Conservation (phyloP, 108 stramenopile genomes). For the Pseudonitzschia pungens region DNA sequence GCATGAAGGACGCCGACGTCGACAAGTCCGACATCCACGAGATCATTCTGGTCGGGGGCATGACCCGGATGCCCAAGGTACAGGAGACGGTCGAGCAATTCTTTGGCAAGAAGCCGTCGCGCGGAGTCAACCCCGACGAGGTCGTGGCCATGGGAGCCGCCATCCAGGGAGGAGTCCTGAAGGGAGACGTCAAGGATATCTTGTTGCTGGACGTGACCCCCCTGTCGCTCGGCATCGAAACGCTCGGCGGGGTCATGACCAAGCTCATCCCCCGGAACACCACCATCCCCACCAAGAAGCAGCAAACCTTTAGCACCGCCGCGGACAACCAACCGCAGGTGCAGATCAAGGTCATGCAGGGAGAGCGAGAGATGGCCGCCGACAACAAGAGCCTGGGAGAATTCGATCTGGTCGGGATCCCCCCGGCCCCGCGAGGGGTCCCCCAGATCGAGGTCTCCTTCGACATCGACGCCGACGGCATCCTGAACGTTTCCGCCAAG, state of each 20-base stretch:
- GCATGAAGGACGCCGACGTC: conserved; percentile 94
- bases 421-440: conserved; percentile 98
- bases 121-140: conserved; percentile 99
- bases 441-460: conserved; percentile 99
- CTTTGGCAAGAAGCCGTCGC: conserved; percentile 88
- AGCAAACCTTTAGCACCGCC: conserved; percentile 98
- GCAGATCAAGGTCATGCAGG: conserved; percentile 97
- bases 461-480: conserved; percentile 99
- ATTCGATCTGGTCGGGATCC: conserved; percentile 99
- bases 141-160: conserved; percentile 99
- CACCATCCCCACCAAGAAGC: conserved; percentile 99
- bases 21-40: conserved; percentile 93
- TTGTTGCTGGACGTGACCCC: conserved; percentile 98
- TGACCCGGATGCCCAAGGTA: conserved; percentile 99
- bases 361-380: conserved; percentile 99
- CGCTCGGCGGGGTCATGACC: conserved; percentile 99
- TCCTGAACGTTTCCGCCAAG: conserved; percentile 96
- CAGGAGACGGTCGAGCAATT: conserved; percentile 96
- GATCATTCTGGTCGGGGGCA: conserved; percentile 99
- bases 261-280: conserved; percentile 99
- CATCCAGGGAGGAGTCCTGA: conserved; percentile 99
- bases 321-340: conserved; percentile 98
- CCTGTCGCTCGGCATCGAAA: conserved; percentile 98
- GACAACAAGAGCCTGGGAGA: conserved; percentile 99
- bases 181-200: conserved; percentile 99